Evolutionary conservation across 2,329 filamentous ascomycete species (phyloP), one percentile per base, ranked within the genome.

Genomic region (Trichoderma atrobrunneum): DNA sequence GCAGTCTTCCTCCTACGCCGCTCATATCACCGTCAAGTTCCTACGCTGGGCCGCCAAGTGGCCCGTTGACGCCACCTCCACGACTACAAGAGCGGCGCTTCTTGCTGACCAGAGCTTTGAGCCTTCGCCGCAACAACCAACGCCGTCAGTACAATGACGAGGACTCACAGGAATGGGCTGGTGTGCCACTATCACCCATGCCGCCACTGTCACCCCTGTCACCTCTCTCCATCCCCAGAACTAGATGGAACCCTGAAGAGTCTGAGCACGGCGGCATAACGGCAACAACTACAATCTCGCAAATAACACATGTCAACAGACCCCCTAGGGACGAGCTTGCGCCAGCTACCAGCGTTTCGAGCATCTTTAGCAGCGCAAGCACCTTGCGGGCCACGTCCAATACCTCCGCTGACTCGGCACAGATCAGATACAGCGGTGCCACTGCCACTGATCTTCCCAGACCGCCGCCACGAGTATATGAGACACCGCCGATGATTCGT

Each of bases 1-100:
- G 75, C 73, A 76, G 69, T 70, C 76, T 75, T 68, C 72, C 76
- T 6, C 78, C 81, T 0, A 83, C 84, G 16, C 84, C 83, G 3
- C 77, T 87, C 0, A 82, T 84, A 57, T 82, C 84, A 0, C 80
- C 84, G 0, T 76, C 79, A 0, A 72, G 76, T 8, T 81, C 81
- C 0, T 75, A 76, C 26, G 43, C 73, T 2, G 76, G 74, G 14
- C 48, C 71, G 8, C 76, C 77, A 3, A 68, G 73, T 2, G 68
- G 73, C 2, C 80, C 80, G 0, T 75, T 85, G 28, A 85, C 83
- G 0, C 85, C 86, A 1, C 86, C 86, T 0, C 82, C 83, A 2
- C 82, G 85, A 21, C 81, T 88, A 2, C 81, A 83, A 66, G 85
- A 87, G 65, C 82, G 86, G 7, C 83, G 78, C 43, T 80, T 85